Conservation (phyloP, 495 filamentous ascomycete genomes). For the Penicillium goetzii region DNA sequence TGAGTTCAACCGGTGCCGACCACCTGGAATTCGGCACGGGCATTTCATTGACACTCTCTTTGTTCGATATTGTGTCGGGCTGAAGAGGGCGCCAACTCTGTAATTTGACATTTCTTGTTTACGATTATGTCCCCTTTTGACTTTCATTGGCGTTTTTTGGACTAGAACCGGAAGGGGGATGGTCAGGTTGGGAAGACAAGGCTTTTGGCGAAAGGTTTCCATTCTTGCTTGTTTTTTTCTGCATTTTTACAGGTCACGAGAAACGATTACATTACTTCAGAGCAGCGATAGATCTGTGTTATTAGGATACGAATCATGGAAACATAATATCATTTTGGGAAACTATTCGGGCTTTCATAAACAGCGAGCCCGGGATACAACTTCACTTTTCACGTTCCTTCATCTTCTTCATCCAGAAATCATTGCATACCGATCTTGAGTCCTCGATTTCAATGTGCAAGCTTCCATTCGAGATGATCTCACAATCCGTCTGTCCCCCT, state of each 20-base stretch:
- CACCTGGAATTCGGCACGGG: slow-evolving; percentile 84
- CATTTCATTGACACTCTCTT: slow-evolving; percentile 89
- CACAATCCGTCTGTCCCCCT: background rate
- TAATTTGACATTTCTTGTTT: slow-evolving; percentile 28
- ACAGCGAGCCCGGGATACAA: background rate
- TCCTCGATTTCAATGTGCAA: slow-evolving; percentile 4
- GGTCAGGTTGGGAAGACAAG: background rate
- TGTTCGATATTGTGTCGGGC: slow-evolving; percentile 70
- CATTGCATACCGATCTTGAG: background rate
- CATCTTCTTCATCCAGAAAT: background rate
- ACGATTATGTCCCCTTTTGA: slow-evolving; percentile 16
- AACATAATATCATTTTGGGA: slow-evolving; percentile 2
- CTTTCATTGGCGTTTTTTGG: slow-evolving; percentile 23
- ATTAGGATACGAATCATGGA: slow-evolving; percentile 15
- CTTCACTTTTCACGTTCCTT: background rate
- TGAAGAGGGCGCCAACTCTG: slow-evolving; percentile 58
- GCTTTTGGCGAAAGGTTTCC: slow-evolving; percentile 12
- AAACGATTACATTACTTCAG: slow-evolving; percentile 22
- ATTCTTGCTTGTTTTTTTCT: slow-evolving; percentile 5
- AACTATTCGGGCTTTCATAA: background rate
- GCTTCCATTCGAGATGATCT: slow-evolving; percentile 10
- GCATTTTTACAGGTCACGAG: slow-evolving; percentile 18
- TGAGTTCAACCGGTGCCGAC: slow-evolving; percentile 71
- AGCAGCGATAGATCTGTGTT: slow-evolving; percentile 15
- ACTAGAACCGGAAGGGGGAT: slow-evolving; percentile 4